These are phyloP conservation scores for Epichloe elymi DNA, from an alignment of 2,329 filamentous ascomycete species.

Conservation along the genomic window DNA sequence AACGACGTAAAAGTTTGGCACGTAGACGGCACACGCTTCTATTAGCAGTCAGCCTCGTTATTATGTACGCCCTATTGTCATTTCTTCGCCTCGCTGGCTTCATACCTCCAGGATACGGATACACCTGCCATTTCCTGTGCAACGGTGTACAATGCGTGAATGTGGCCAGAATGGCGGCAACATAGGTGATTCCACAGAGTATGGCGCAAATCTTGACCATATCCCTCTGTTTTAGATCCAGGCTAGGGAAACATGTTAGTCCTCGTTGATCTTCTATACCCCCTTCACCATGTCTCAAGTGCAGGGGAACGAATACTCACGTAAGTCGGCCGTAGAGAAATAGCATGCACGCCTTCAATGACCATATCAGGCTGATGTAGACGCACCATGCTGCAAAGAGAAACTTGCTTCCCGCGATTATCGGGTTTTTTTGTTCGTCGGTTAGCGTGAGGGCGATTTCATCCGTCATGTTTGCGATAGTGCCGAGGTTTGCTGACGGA, in stretches of 20 bases:
- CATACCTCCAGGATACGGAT: slow-evolving; percentile 26
- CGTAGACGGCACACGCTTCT: background rate
- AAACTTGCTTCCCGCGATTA: slow-evolving; percentile 22
- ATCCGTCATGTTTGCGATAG: slow-evolving; percentile 23
- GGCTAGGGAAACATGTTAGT: slow-evolving; percentile 9
- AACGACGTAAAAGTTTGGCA: background rate
- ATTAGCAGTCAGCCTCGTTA: background rate
- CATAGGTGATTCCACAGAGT: slow-evolving; percentile 18
- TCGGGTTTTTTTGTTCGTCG: slow-evolving; percentile 14
- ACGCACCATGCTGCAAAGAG: slow-evolving; percentile 25
- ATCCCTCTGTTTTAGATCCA: slow-evolving; percentile 11
- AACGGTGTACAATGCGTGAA: slow-evolving; percentile 23
- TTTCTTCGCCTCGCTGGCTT: slow-evolving; percentile 1
- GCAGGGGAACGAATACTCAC: slow-evolving; percentile 13
- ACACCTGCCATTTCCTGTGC: slow-evolving; percentile 26
- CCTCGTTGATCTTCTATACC: background rate
- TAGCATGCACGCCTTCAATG: slow-evolving; percentile 29
- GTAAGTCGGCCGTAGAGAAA: slow-evolving; percentile 30
- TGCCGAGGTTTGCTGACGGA: slow-evolving; percentile 21
- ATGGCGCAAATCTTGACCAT: slow-evolving; percentile 22
- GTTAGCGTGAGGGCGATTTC: slow-evolving; percentile 18
- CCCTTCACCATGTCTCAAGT: background rate
- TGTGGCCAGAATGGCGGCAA: slow-evolving; percentile 19
- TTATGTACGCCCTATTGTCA: background rate
- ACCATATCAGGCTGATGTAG: slow-evolving; percentile 29